These are phyloP conservation scores for Silene noctiflora DNA, from an alignment of 179 eudicot genomes.

Conservation along the genomic window DNA sequence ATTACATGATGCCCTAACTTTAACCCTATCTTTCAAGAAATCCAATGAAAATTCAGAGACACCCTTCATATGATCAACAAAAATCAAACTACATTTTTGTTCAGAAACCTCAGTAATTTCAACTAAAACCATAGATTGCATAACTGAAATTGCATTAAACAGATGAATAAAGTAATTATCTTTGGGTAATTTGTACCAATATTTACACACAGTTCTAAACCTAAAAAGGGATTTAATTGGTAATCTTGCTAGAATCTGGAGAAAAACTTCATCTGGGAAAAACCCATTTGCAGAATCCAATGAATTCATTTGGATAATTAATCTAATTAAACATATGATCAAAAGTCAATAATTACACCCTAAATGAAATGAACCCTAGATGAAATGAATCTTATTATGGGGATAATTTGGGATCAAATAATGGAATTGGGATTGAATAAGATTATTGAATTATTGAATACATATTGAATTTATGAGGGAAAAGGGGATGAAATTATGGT, in stretches of 20 bases:
- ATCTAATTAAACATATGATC: conserved; percentile 2
- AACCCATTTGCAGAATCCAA: conserved; percentile 34
- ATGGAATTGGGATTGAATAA: not conserved
- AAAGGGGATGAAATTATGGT: not conserved
- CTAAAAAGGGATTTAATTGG: conserved; percentile 72
- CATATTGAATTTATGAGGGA: not conserved
- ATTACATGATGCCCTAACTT: conserved; percentile 84
- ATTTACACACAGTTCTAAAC: conserved; percentile 62
- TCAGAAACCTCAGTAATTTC: conserved; percentile 62
- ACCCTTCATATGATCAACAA: conserved; percentile 63
- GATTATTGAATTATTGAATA: not conserved
- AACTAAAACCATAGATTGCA: conserved; percentile 56
- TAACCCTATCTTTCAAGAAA: conserved; percentile 73
- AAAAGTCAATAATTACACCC: conserved; percentile 10
- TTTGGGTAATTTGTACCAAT: conserved; percentile 55
- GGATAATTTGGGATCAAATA: not conserved
- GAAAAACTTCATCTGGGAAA: conserved; percentile 75
- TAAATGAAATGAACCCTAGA: not conserved
- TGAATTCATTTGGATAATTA: conserved; percentile 11
- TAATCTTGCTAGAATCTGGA: conserved; percentile 69
- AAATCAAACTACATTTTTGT: conserved; percentile 55
- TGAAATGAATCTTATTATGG: conserved; percentile 7
- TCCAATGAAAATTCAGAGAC: conserved; percentile 66
- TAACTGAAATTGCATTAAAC: conserved; percentile 50
- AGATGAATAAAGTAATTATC: conserved; percentile 56